Base-by-base conservation (phyloP, 2,329 filamentous ascomycete genomes). In the Thielaviopsis populi region DNA sequence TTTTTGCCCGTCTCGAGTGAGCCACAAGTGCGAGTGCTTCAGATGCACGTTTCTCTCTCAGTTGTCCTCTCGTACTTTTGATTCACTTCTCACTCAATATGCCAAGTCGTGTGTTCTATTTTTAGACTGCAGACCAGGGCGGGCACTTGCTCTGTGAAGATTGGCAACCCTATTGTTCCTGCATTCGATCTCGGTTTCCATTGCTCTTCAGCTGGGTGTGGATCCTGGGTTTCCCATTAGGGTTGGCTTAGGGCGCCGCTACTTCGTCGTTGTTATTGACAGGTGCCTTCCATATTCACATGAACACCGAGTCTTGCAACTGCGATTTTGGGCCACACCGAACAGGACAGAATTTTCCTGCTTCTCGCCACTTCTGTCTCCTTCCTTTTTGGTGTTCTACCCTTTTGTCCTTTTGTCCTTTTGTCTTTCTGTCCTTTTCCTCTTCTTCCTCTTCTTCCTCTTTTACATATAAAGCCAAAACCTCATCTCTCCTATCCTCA, bases 91-190 rank as follows among this genome's bases (percentile, higher is more conserved):
- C 17, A 7, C 8, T 33, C 13, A 33, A 33, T 5, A n/a, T n/a
- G 50, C 33, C 50, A 56, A 17, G 13, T 30, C 22, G 24, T 8
- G 15, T 15, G 19, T 15, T 56, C 50, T 56, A 56, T 56, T 56
- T 56, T 56, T 56, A 56, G 50, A 56, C 19, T 22, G 11, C 30
- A 50, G 30, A 56, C 50, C 33, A 37, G 33, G 33, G 33, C 30
- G 50, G 22, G 50, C 27, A 33, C 15, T 56, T 56, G 13, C 50
- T 56, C 27, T 33, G 50, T 56, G 50, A 56, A 56, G 50, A 56
- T 56, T 56, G 24, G 7, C 50, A 56, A 56, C 50, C 50, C 50
- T 56, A 56, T 56, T 56, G 50, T 56, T 56, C 50, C 50, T 56
- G 27, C 50, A 56, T 56, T 56, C 27, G 24, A 30, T 56, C 17